Conservation (phyloP, 1,284 basidiomycete genomes). For the Thecaphora thlaspeos region DNA sequence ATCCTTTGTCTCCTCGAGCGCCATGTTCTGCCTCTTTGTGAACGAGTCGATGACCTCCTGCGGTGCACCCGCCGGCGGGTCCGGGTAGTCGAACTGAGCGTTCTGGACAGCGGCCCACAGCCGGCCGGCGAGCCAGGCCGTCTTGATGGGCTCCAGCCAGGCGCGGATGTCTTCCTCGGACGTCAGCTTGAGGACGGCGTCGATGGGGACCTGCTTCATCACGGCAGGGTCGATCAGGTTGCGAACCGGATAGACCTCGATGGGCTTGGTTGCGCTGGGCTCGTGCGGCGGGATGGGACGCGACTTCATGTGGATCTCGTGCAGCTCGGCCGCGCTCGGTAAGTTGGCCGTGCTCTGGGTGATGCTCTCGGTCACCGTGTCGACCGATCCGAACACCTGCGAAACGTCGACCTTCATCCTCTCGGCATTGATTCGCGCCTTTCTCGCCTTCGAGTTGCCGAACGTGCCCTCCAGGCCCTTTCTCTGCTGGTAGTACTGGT, state of each 20-base stretch:
- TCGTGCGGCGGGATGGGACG: slow-evolving; percentile 50
- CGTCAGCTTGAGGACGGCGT: neutral
- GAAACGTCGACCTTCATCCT: slow-evolving; percentile 56
- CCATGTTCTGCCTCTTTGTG: too few relatives aligned
- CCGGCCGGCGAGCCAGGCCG: neutral
- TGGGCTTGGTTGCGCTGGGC: slow-evolving; percentile 44
- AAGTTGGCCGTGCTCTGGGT: slow-evolving; percentile 33
- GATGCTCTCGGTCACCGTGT: slow-evolving; percentile 47
- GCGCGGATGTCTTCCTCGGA: neutral
- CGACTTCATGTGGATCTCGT: slow-evolving; percentile 32
- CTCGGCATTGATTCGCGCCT: slow-evolving; percentile 49
- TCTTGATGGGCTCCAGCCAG: neutral
- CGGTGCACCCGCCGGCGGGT: too few relatives aligned
- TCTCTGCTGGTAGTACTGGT: slow-evolving; percentile 38
- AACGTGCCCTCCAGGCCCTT: slow-evolving; percentile 50
- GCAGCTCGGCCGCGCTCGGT: slow-evolving; percentile 37
- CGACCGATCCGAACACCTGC: slow-evolving; percentile 50
- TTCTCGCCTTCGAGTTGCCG: slow-evolving; percentile 55
- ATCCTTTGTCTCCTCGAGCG: too few relatives aligned
- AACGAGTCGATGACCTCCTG: too few relatives aligned
- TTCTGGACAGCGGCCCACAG: neutral
- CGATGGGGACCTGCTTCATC: too few relatives aligned
- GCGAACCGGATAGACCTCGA: slow-evolving; percentile 46
- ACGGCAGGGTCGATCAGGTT: slow-evolving; percentile 25
- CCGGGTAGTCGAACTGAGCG: neutral